Evolutionary conservation across 305 asterid species (phyloP).

Genomic region (Rubia peregrina): DNA sequence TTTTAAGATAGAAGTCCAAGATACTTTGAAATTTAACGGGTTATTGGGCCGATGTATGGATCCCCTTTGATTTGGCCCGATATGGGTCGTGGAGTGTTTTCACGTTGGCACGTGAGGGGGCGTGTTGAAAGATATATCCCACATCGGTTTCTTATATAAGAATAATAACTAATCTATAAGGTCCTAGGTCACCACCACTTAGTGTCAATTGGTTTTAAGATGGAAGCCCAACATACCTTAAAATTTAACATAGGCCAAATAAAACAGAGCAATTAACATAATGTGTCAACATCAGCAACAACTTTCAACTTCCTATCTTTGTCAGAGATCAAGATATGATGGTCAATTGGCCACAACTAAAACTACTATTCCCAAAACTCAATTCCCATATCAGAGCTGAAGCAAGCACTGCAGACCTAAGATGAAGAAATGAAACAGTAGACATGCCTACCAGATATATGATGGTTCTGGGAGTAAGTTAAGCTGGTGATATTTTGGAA

Average conservation of each 20-base stretch:
- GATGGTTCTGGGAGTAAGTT: constrained; percentile 87
- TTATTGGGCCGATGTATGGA: too few species aligned
- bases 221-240: too few species aligned
- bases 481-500: constrained; percentile 79
- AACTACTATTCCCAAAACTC: not conserved
- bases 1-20: too few species aligned
- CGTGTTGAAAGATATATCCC: too few species aligned
- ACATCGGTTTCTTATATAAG: too few species aligned
- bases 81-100: too few species aligned
- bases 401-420: constrained; percentile 2
- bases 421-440: constrained; percentile 7
- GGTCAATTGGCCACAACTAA: not conserved
- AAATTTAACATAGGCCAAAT: not conserved
- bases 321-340: not conserved
- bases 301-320: not conserved
- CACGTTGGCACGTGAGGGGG: too few species aligned
- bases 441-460: constrained; percentile 62
- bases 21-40: too few species aligned
- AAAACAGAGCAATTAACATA: not conserved
- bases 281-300: not conserved
- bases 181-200: too few species aligned
- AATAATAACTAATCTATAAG: too few species aligned
- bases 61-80: too few species aligned
- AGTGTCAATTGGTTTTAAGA: too few species aligned
- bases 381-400: constrained; percentile 5